Evolutionary conservation across 2,329 filamentous ascomycete genomes (phyloP), one percentile per base, ranked within the genome.

Genomic region (Colletotrichum siamense): DNA sequence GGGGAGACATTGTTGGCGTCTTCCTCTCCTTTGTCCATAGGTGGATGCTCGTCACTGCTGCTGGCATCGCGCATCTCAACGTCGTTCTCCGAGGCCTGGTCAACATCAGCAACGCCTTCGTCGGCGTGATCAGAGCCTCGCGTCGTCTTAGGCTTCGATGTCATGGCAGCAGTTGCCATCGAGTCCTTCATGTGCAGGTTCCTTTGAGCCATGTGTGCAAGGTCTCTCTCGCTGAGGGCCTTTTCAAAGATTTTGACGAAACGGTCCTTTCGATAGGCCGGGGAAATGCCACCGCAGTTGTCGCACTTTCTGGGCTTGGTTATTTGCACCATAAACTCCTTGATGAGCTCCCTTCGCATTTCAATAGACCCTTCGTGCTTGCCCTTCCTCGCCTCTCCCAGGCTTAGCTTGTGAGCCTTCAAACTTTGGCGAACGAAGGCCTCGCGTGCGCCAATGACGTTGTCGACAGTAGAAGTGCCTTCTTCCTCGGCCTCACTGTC

Each of bases 231-330:
- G 63, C 90, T 91, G 73, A 98, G 87, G 3, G 94, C 89, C 82
- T 95, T 97, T 82, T 96, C 94, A 84, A 99, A 99, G 70, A 99
- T 96, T 85, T 99, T 99, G 82, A 96, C 94, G 81, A 93, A 97
- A 59, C 94, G 91, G 81, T 99, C 96, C 84, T 98, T 98, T 80
- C 96, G 93, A 85, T 95, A 99, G 3, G 89, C 89, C 13, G 96
- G 96, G 16, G 94, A 96, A 77, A 97, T 92, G 32, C 94, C 94
- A 66, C 88, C 86, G 79, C 91, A 93, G 71, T 86, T 89, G 62
- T 88, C 88, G 85, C 97, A 99, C 81, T 91, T 91, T 80, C 93
- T 94, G 63, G 90, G 89, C 79, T 90, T 91, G 64, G 91, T 91
- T 71, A 98, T 94, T 32, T 93, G 91, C 69, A 91, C 91, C 76